Percentiles rank a stretch among this genome's conserved stretches.
These are phyloP conservation scores for Naegleria fowleri DNA, from an alignment of 208 protist genomes.

Conservation along the genomic window DNA sequence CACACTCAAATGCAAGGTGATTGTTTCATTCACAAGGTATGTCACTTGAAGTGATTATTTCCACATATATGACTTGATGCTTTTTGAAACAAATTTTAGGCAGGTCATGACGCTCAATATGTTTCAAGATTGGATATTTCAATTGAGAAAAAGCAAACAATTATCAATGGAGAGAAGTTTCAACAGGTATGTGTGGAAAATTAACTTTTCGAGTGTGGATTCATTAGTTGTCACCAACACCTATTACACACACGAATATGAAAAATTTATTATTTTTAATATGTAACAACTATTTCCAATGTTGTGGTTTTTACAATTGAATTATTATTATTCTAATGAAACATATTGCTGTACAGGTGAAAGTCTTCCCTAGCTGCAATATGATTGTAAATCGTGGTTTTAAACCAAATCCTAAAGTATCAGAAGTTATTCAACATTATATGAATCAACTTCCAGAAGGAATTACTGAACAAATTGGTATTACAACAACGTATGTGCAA, in stretches of 20 bases:
- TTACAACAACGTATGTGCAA: background rate
- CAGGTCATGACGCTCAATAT: background rate
- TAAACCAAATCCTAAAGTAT: background rate
- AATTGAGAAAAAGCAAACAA: background rate
- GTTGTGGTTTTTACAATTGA: no score
- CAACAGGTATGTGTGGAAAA: no score
- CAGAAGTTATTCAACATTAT: background rate
- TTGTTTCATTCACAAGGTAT: constrained; percentile 7
- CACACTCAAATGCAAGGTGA: background rate
- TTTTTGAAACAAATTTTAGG: no score
- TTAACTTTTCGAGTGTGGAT: no score
- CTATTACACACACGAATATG: no score
- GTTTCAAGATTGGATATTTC: background rate
- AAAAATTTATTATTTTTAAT: no score
- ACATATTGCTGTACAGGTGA: background rate
- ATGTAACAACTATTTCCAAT: no score
- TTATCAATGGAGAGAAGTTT: background rate
- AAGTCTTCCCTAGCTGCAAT: background rate
- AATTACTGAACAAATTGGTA: background rate
- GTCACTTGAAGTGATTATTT: no score
- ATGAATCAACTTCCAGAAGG: background rate
- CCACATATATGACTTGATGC: no score
- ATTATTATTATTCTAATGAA: no score
- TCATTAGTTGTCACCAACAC: no score
- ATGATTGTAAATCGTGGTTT: constrained; percentile 9